Conservation (phyloP, 139 green algal genomes). For the Picochlorum sp. region DNA sequence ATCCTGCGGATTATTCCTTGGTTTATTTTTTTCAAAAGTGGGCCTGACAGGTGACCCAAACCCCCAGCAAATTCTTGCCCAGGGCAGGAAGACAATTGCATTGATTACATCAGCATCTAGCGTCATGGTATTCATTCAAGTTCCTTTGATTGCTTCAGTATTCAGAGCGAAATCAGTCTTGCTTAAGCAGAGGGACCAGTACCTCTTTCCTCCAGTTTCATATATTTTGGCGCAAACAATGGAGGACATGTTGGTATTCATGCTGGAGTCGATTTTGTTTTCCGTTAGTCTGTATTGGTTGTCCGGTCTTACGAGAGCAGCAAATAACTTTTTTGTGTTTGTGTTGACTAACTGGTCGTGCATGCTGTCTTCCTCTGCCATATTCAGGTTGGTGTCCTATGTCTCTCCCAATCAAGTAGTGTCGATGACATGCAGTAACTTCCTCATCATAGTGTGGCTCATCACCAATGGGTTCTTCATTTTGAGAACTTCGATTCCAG, state of each 20-base stretch:
- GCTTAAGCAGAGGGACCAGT: slow-evolving; percentile 68
- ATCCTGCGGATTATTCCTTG: slow-evolving; percentile 19
- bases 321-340: slow-evolving; percentile 37
- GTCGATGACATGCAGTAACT: slow-evolving; percentile 8
- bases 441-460: neutral
- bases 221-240: slow-evolving; percentile 32
- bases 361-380: slow-evolving; percentile 19
- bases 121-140: slow-evolving; percentile 32
- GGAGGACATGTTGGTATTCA: slow-evolving; percentile 37
- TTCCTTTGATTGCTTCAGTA: slow-evolving; percentile 33
- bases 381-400: slow-evolving; percentile 50
- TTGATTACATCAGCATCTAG: slow-evolving; percentile 39
- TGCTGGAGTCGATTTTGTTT: slow-evolving; percentile 45
- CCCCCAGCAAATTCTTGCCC: neutral
- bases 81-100: slow-evolving; percentile 33
- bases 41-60: too few relatives aligned
- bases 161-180: slow-evolving; percentile 55
- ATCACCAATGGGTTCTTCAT: slow-evolving; percentile 51
- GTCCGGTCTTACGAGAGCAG: slow-evolving; percentile 23
- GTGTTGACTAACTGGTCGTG: slow-evolving; percentile 11
- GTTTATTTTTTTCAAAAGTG: slow-evolving; percentile 15
- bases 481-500: slow-evolving; percentile 31
- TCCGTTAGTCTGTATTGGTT: slow-evolving; percentile 55
- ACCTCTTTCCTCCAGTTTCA: slow-evolving; percentile 52
- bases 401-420: slow-evolving; percentile 22